These are phyloP conservation scores for Backusella parvicylindrica DNA, from an alignment of 192 early-diverging fungal species.

Conservation along the genomic window DNA sequence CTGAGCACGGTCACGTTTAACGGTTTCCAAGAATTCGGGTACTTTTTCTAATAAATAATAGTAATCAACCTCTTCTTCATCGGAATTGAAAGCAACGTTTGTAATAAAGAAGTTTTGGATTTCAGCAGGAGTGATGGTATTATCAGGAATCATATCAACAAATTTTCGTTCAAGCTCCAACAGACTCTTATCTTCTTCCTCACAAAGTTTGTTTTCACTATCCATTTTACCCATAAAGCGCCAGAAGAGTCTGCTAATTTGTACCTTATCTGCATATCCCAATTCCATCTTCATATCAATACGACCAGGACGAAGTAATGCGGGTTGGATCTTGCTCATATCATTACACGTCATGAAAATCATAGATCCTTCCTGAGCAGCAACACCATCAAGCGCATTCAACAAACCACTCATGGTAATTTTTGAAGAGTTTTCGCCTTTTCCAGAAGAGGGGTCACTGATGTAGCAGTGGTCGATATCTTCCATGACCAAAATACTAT, in stretches of 20 bases:
- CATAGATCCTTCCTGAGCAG: constrained; percentile 46
- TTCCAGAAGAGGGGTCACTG: constrained; percentile 21
- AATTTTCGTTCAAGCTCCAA: not conserved
- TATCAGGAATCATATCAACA: constrained; percentile 14
- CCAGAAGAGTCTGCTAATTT: constrained; percentile 40
- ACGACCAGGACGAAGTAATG: constrained; percentile 52
- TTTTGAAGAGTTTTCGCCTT: not conserved
- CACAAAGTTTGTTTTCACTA: not conserved
- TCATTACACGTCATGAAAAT: constrained; percentile 53
- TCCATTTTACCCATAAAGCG: constrained; percentile 11
- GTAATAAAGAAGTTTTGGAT: constrained; percentile 32
- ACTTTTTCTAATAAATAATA: constrained; percentile 10
- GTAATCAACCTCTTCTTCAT: not conserved
- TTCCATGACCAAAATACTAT: constrained; percentile 55
- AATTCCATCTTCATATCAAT: constrained; percentile 49
- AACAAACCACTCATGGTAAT: constrained; percentile 43
- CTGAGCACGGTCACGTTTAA: constrained; percentile 25
- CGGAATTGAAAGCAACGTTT: constrained; percentile 4
- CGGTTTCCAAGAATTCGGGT: constrained; percentile 17
- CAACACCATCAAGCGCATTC: constrained; percentile 51
- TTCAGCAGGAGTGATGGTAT: constrained; percentile 24
- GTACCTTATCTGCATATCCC: constrained; percentile 42
- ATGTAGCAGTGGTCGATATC: constrained; percentile 41
- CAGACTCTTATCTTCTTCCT: not conserved
- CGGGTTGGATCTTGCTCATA: constrained; percentile 42